Evolutionary conservation across 2,329 filamentous ascomycete species (phyloP).

Genomic region (Mycosphaerella arachidis): DNA sequence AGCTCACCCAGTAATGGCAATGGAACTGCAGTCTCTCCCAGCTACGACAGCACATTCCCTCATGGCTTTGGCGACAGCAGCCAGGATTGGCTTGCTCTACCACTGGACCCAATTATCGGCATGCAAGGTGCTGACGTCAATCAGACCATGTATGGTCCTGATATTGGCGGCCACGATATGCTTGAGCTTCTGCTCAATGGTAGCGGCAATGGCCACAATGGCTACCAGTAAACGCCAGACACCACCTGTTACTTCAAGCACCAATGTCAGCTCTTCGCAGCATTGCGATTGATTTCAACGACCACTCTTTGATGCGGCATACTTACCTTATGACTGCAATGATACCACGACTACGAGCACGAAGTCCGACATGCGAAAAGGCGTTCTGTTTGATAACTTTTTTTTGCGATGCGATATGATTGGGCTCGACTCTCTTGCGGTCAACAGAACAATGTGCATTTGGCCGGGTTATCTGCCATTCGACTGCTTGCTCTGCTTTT

Average conservation of each 20-base stretch:
- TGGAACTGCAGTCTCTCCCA: slow-evolving; percentile 18
- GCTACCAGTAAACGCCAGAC: slow-evolving; percentile 3
- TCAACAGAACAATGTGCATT: not conserved
- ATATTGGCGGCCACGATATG: slow-evolving; percentile 57
- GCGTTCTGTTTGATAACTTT: not conserved
- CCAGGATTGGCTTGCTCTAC: slow-evolving; percentile 59
- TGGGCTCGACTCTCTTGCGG: not conserved
- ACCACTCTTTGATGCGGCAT: not conserved
- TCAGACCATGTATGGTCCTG: slow-evolving; percentile 54
- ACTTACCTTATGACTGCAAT: not conserved
- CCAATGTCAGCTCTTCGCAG: not conserved
- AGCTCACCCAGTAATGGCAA: slow-evolving; percentile 30
- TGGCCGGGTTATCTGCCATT: not conserved
- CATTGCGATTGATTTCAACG: not conserved
- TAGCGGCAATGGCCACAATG: slow-evolving; percentile 3
- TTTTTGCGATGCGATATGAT: not conserved
- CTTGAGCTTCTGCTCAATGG: slow-evolving; percentile 44
- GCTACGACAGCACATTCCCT: slow-evolving; percentile 10
- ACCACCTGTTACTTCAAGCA: not conserved
- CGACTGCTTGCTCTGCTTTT: slow-evolving; percentile 5
- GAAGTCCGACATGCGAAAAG: not conserved
- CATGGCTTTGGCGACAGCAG: slow-evolving; percentile 22
- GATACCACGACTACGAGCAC: not conserved
- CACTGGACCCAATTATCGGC: slow-evolving; percentile 56
- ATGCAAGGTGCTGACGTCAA: slow-evolving; percentile 56